Conservation (phyloP, 257 asterid genomes). For the Solanum sitiens region DNA sequence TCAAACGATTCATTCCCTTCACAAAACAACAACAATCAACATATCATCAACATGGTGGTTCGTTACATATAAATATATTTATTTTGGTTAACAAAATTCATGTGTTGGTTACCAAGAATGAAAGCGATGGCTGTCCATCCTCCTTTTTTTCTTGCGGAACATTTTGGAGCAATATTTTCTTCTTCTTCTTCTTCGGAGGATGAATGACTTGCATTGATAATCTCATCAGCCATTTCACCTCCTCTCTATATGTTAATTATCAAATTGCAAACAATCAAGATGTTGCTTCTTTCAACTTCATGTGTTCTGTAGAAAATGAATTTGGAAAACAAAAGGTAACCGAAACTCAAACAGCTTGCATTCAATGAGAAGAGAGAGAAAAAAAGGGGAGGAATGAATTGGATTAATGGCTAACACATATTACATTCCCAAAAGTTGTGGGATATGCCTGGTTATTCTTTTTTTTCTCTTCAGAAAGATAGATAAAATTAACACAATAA, state of each 20-base stretch:
- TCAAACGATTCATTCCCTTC: slow-evolving; percentile 80
- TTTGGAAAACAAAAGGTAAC: not conserved
- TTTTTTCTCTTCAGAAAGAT: not conserved
- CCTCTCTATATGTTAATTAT: not conserved
- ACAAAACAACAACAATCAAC: not conserved
- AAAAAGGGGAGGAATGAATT: not conserved
- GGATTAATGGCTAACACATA: not conserved
- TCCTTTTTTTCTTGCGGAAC: slow-evolving; percentile 18
- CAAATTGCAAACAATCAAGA: not conserved
- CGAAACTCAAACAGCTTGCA: too few relatives aligned
- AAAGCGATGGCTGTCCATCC: slow-evolving; percentile 75
- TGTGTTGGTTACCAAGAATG: slow-evolving; percentile 49
- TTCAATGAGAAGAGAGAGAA: not conserved
- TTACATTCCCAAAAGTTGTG: not conserved
- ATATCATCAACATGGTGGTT: not conserved
- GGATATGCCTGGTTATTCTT: not conserved
- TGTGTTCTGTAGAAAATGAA: not conserved
- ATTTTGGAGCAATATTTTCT: not conserved
- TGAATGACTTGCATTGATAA: slow-evolving; percentile 10
- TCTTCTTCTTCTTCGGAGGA: not conserved
- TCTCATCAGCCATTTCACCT: slow-evolving; percentile 1
- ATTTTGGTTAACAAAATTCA: not conserved
- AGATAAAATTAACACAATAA: too few relatives aligned
- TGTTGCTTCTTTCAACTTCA: not conserved
- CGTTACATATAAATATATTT: too few relatives aligned